phyloP scores from a whole-genome alignment of 257 asterid genomes.

The Leonotis leonurus region DNA sequence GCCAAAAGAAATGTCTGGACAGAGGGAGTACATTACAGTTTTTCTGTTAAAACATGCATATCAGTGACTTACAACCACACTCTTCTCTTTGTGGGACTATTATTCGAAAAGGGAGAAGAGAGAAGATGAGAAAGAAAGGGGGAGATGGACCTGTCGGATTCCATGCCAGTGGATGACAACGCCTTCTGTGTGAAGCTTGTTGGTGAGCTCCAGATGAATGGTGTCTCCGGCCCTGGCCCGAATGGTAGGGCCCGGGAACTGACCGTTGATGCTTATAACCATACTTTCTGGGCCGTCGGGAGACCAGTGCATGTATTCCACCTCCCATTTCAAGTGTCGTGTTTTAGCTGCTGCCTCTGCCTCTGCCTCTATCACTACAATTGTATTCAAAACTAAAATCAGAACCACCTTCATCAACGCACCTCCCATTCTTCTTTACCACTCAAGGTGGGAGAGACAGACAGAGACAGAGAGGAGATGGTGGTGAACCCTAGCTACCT shows the following conservation, averaged over 20 bases:
- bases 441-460: neutral
- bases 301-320: conserved; percentile 51
- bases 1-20: too few species aligned
- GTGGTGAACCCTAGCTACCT: too few species aligned
- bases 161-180: conserved; percentile 90
- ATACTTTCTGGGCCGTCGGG: conserved; percentile 63
- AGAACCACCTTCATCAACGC: neutral
- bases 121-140: neutral
- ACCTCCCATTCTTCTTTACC: neutral
- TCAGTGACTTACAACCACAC: too few species aligned
- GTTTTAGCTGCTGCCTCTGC: conserved; percentile 24
- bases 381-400: neutral
- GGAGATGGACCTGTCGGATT: conserved; percentile 52
- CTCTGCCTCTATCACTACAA: conserved; percentile 4
- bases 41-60: too few species aligned
- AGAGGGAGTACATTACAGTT: too few species aligned
- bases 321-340: conserved; percentile 57
- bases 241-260: conserved; percentile 79
- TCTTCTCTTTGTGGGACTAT: too few species aligned
- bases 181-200: conserved; percentile 65
- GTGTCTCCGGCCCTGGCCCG: conserved; percentile 66
- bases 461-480: too few species aligned
- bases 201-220: conserved; percentile 49
- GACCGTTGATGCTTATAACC: conserved; percentile 63
- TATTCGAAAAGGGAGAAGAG: too few species aligned